phyloP scores from a whole-genome alignment of 805 yeast species.

The Teunomyces atbi region DNA sequence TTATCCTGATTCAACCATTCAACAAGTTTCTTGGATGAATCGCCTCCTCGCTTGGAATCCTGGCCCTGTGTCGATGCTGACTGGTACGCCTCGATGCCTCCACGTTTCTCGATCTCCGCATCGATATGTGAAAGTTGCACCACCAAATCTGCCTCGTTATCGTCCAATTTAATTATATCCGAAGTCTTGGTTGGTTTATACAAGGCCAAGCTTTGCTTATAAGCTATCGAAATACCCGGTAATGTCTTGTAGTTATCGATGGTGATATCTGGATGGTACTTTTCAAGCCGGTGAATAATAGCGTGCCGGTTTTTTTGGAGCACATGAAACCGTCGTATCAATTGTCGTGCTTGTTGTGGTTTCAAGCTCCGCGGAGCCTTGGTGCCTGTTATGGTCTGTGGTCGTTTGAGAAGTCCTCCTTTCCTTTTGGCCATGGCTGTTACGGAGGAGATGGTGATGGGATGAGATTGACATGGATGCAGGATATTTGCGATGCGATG shows the following conservation, averaged over 20 bases:
- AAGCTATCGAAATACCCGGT: not conserved
- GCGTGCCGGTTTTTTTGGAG: conserved; percentile 55
- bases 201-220: not conserved
- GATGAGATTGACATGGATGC: not conserved
- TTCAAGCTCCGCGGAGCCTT: conserved; percentile 49
- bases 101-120: conserved; percentile 59
- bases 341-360: conserved; percentile 68
- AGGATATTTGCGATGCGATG: not conserved
- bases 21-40: conserved; percentile 78
- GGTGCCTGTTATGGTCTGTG: conserved; percentile 31
- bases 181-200: conserved; percentile 7
- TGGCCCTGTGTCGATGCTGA: conserved; percentile 87
- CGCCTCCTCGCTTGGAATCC: conserved; percentile 76
- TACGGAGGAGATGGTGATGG: conserved; percentile 2
- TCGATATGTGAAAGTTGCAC: conserved; percentile 52
- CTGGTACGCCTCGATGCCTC: conserved; percentile 81
- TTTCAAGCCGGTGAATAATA: conserved; percentile 33
- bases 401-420: conserved; percentile 27
- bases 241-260: conserved; percentile 10
- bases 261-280: conserved; percentile 6
- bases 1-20: conserved; percentile 56
- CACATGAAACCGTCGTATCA: conserved; percentile 76
- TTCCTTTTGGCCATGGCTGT: conserved; percentile 9
- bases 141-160: conserved; percentile 16
- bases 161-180: conserved; percentile 18